Percentiles rank a stretch among this genome's conserved stretches.
Evolutionary conservation across 805 yeast species (phyloP).

Genomic region (Blastobotrys muscicola): DNA sequence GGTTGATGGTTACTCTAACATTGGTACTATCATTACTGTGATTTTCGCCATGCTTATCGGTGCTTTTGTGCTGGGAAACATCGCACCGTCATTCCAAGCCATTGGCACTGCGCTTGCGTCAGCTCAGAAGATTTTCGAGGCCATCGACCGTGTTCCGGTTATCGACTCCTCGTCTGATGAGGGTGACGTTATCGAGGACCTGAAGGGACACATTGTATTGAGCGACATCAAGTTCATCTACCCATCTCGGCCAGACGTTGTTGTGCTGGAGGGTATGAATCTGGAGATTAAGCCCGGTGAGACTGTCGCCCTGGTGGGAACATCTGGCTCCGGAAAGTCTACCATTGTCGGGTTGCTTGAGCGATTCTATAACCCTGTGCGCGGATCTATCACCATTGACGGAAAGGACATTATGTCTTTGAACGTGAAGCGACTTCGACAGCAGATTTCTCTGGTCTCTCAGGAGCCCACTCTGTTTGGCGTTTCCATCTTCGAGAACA

Average conservation of each 20-base stretch:
- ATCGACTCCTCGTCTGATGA: constrained; percentile 27
- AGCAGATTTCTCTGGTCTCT: constrained; percentile 78
- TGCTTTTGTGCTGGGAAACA: constrained; percentile 32
- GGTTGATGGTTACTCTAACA: constrained; percentile 23
- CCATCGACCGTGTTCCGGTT: constrained; percentile 34
- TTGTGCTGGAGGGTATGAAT: constrained; percentile 66
- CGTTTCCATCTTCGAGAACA: constrained; percentile 78
- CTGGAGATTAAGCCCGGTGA: constrained; percentile 80
- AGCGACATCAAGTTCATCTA: constrained; percentile 86
- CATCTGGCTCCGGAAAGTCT: constrained; percentile 93
- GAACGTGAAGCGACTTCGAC: constrained; percentile 66
- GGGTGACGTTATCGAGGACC: constrained; percentile 19
- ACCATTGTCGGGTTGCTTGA: constrained; percentile 78
- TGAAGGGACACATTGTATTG: constrained; percentile 61
- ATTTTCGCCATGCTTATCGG: constrained; percentile 35
- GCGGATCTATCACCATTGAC: constrained; percentile 70
- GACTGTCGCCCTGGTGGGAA: constrained; percentile 92
- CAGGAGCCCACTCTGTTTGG: constrained; percentile 94
- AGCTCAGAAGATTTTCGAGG: constrained; percentile 32
- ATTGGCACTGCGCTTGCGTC: constrained; percentile 33
- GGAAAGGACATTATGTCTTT: constrained; percentile 72
- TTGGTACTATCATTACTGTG: constrained; percentile 30
- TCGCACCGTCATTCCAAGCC: constrained; percentile 33
- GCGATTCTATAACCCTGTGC: constrained; percentile 73
- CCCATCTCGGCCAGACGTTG: constrained; percentile 66